Conservation (phyloP, 2,329 filamentous ascomycete species). For the Cercospora beticola region DNA sequence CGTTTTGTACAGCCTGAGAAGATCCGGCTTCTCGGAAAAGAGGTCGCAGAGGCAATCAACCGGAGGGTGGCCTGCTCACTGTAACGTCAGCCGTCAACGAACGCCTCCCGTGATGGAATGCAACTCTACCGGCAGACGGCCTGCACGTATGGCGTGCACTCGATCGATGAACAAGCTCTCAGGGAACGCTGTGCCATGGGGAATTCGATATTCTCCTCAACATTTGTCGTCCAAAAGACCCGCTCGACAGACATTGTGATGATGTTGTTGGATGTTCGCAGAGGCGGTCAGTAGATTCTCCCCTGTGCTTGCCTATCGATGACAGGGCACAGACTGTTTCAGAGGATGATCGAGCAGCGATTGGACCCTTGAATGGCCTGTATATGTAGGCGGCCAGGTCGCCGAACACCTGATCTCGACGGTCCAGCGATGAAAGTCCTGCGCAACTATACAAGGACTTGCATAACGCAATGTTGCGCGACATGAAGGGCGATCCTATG, state of each 20-base stretch:
- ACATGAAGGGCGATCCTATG: slow-evolving; percentile 12
- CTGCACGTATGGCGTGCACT: slow-evolving; percentile 3
- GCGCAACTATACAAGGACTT: slow-evolving; percentile 2
- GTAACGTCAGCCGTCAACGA: slow-evolving; percentile 28
- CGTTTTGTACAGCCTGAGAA: slow-evolving; percentile 27
- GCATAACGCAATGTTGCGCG: slow-evolving; percentile 16
- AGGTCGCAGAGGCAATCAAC: slow-evolving; percentile 18
- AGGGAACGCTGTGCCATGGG: slow-evolving; percentile 16
- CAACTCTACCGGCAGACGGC: slow-evolving; percentile 25
- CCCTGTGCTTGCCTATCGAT: slow-evolving; percentile 17
- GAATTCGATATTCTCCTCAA: slow-evolving; percentile 21
- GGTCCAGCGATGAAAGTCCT: slow-evolving; percentile 10
- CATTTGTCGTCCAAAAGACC: slow-evolving; percentile 8
- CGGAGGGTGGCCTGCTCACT: slow-evolving; percentile 24
- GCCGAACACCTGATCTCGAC: slow-evolving; percentile 7
- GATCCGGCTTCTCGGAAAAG: slow-evolving; percentile 27
- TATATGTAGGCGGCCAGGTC: slow-evolving; percentile 19
- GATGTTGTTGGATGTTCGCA: slow-evolving; percentile 13
- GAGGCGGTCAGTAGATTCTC: slow-evolving; percentile 32
- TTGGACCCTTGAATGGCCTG: slow-evolving; percentile 24
- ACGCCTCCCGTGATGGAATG: slow-evolving; percentile 36
- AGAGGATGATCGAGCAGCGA: slow-evolving; percentile 31
- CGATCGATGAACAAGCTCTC: slow-evolving; percentile 12
- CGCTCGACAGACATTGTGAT: slow-evolving; percentile 16
- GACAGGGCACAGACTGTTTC: slow-evolving; percentile 34